Base-by-base conservation (phyloP, 2,329 filamentous ascomycete genomes). In the Ciborinia camelliae region DNA sequence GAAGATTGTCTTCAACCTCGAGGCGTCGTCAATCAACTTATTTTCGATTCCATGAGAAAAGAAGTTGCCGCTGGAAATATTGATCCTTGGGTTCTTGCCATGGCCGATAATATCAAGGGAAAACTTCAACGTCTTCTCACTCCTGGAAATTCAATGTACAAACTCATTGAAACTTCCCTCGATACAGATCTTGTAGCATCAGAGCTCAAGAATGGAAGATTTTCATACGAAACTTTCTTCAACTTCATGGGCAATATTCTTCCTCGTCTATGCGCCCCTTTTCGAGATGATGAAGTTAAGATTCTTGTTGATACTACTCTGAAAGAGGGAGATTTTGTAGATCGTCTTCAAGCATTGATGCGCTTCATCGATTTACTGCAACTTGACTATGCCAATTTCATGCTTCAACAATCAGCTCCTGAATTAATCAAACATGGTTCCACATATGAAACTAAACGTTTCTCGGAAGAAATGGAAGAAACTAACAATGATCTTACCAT, bases 211-310 rank as follows among this genome's bases (percentile, higher is more conserved):
- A 82, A 86, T 63, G 90, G 90, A 18, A 86, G 85, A 58, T 94
- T 94, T 74, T 93, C 90, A 0, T 93, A 93, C 69, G 87, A 90
- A 69, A 89, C 86, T 65, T 93, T 94, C 77, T 94, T 94, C 73
- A 79, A 82, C 2, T 90, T 91, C 68, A 91, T 94, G 82, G 86
- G 86, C 1, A 84, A 85, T 2, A 82, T 95, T 54, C 80, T 95
- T 57, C 90, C 90, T 7, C 90, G 90, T 73, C 84, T 95, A 18
- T 94, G 91, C 71, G 91, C 91, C 0, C 91, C 91, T 0, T 87
- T 91, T 73, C 83, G 91, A n/a, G 91, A 95, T 72, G 85, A 85
- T 4, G 87, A 92, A 73, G 88, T 92, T 65, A 88, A 90, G 73
- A 81, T 83, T 2, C 77, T 94, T 26, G 80, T 87, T 1, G 84